Base-by-base conservation (phyloP, 1,284 basidiomycete genomes). In the Bondarzewia mesenterica region DNA sequence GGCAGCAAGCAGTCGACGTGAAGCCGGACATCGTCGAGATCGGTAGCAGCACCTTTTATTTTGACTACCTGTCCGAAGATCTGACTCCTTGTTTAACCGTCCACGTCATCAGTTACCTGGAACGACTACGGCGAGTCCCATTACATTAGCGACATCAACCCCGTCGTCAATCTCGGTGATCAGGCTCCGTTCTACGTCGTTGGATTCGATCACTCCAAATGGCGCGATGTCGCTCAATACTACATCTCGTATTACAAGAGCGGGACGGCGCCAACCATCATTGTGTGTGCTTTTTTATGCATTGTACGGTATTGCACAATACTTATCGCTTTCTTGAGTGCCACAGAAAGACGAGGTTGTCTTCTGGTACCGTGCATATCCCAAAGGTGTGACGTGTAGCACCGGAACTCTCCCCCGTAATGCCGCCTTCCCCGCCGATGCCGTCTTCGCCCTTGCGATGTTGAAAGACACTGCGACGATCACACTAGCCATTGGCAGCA, bases 351-450 rank as follows among this genome's bases (percentile, higher is more conserved):
- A 91, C 63, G 68, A 75, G 56, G 69, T 91, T 50, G 65, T 80
- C 57, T 72, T 89, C 66, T 89, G 84, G 82, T 77, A 82, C 38
- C 74, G 89, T 49, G 79, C 86, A 12, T 87, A 90, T 57, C 71
- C 83, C 32, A 35, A 35, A 35, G 32, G 10, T 35, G 32, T n/a
- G 10, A n/a, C n/a, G 10, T 35, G 32, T n/a, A 35, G 10, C 32
- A n/a, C 10, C 32, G 32, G 32, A n/a, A 35, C 32, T n/a, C 8
- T n/a, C 32, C 32, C 32, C 8, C 32, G 32, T n/a, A 35, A 35
- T n/a, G 32, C 32, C n/a, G n/a, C 8, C 32, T 35, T 35, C 32
- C 32, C 32, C 8, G 32, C 10, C 32, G 32, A 35, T n/a, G 8
- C 32, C 10, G 32, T 35, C 32, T 35, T 35, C 32, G 32, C 32